Evolutionary conservation across 352 stramenopile species (phyloP).

Genomic region (Globisporangium sylvaticum): DNA sequence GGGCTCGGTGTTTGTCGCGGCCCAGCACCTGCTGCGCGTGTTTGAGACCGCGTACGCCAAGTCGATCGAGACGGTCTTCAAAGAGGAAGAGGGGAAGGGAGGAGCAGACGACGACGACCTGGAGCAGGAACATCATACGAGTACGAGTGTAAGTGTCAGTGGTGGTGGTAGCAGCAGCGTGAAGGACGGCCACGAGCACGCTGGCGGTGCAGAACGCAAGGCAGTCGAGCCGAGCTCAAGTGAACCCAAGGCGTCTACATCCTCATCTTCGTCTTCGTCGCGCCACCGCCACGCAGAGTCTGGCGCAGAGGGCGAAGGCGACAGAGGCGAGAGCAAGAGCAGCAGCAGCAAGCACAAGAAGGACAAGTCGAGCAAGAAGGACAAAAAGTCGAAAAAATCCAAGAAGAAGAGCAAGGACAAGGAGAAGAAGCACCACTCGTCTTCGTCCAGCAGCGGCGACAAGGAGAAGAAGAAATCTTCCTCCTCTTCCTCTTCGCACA

Average conservation of each 20-base stretch:
- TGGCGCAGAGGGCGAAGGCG: background rate
- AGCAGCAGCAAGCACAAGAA: slow-evolving; percentile 44
- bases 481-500: slow-evolving; percentile 12
- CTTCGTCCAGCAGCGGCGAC: slow-evolving; percentile 18
- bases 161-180: slow-evolving; percentile 6
- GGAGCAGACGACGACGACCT: slow-evolving; percentile 7
- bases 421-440: slow-evolving; percentile 21
- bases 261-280: slow-evolving; percentile 7
- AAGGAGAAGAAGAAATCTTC: slow-evolving; percentile 37
- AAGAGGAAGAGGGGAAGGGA: slow-evolving; percentile 3
- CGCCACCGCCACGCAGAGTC: slow-evolving; percentile 8
- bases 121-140: slow-evolving; percentile 2
- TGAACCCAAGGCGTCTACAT: slow-evolving; percentile 2
- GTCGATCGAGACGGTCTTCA: slow-evolving; percentile 58
- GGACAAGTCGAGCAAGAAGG: slow-evolving; percentile 66
- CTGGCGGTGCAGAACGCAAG: slow-evolving; percentile 20
- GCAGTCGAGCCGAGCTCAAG: background rate
- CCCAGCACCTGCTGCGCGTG: slow-evolving; percentile 71
- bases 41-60: slow-evolving; percentile 84
- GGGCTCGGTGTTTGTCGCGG: slow-evolving; percentile 73
- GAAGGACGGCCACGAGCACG: slow-evolving; percentile 27
- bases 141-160: slow-evolving; percentile 16
- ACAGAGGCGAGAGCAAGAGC: slow-evolving; percentile 17
- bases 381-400: slow-evolving; percentile 74
- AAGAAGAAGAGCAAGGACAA: slow-evolving; percentile 57